Evolutionary conservation across 768 basidiomycete genomes (phyloP), one percentile per base, ranked within the genome.

Genomic region (Sporobolomyces pararoseus): DNA sequence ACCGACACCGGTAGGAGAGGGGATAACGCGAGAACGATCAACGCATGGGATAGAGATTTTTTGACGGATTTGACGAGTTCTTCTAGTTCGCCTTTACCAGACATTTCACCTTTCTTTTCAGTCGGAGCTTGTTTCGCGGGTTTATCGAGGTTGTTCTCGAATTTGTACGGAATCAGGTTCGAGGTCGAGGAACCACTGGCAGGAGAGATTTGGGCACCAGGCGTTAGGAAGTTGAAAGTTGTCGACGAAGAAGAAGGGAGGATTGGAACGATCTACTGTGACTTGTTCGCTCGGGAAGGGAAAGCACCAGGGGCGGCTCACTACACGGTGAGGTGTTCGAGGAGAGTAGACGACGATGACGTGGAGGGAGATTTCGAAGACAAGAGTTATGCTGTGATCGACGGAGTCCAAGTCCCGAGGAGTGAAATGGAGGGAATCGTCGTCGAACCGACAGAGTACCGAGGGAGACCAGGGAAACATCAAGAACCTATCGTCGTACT

Each of bases 31-130:
- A 81, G 83, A 0, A 80, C 83, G 27, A 85, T 98, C 59, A 85
- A 95, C 72, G 88, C 92, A n/a, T 99, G 96, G 96, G 96, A 98
- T 80, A 85, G 93, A 73, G 94, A 97, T 74, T 95, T 88, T 78
- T 97, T 92, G 79, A 89, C 90, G 66, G 78, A 79, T 39, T 71
- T 72, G 31, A 73, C 77, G 29, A 25, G 25, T 17, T 46, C 47
- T 12, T 23, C 63, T 4, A 49, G 29, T 47, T 54, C 59, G 35
- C 37, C 52, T 32, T 54, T 71, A 32, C 89, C 70, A 81, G 91
- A 70, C 86, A 87, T 34, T 7, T 68, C 73, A 25, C 78, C 81
- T 0, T 83, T 79, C 76, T 81, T 82, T 70, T 92, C 91, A 3
- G 84, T 91, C 25, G 96, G 96, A n/a, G 89, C 88, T 12, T 88